phyloP scores from a whole-genome alignment of 2,329 filamentous ascomycete genomes.

The Claviceps cyperi region DNA sequence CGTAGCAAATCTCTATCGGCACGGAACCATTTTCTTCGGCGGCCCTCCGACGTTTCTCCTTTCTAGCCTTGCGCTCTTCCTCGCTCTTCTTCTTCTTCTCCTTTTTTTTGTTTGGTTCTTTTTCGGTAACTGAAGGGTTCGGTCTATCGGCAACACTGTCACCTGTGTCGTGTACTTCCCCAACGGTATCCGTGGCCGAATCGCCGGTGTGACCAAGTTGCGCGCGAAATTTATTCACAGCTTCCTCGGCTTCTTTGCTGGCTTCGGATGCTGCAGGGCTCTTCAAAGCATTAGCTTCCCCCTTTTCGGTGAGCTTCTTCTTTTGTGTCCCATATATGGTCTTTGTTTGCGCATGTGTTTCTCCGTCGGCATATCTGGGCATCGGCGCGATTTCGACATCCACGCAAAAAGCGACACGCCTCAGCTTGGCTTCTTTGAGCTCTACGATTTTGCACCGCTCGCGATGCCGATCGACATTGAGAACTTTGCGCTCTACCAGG shows the following conservation, averaged over 20 bases:
- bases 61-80: constrained; percentile 80
- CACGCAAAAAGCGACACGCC: constrained; percentile 86
- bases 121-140: constrained; percentile 14
- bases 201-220: neutral
- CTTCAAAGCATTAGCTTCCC: constrained; percentile 63
- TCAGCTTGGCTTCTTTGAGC: constrained; percentile 64
- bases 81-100: constrained; percentile 95
- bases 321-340: constrained; percentile 39
- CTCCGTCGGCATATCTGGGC: constrained; percentile 58
- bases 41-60: constrained; percentile 72
- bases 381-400: constrained; percentile 92
- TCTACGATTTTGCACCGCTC: constrained; percentile 69
- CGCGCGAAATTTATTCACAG: neutral
- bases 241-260: constrained; percentile 22
- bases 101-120: constrained; percentile 54
- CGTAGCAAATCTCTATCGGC: constrained; percentile 67
- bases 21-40: constrained; percentile 80
- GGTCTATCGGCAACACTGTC: constrained; percentile 11
- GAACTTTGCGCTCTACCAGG: constrained; percentile 61
- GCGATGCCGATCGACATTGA: constrained; percentile 74
- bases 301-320: constrained; percentile 50
- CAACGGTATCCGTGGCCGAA: neutral
- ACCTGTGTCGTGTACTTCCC: constrained; percentile 13
- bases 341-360: constrained; percentile 22
- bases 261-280: constrained; percentile 45